Conservation (phyloP, 352 stramenopile genomes). For the Phytopythium ostracodes region DNA sequence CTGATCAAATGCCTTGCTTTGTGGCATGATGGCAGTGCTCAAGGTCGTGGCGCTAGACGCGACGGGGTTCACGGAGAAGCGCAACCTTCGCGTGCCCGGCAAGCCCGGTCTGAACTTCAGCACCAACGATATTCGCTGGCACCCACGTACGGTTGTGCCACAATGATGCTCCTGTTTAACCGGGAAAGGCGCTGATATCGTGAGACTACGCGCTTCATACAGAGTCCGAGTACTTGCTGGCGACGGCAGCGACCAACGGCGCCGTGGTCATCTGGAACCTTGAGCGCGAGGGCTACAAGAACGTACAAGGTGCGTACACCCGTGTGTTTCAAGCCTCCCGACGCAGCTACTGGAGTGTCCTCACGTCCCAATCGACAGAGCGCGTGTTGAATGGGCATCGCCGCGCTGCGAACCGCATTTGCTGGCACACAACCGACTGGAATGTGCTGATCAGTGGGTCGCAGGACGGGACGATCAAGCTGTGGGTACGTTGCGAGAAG, state of each 20-base stretch:
- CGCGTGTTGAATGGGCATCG: conserved; percentile 77
- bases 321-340: no score
- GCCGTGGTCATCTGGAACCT: conserved; percentile 87
- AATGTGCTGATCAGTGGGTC: conserved; percentile 84
- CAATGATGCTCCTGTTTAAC: not conserved
- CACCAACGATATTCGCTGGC: conserved; percentile 88
- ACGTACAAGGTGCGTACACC: conserved; percentile 63
- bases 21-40: conserved; percentile 35
- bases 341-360: not conserved
- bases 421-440: conserved; percentile 77
- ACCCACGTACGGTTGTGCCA: conserved; percentile 50
- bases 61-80: conserved; percentile 75
- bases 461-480: conserved; percentile 85
- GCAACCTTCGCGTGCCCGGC: conserved; percentile 70
- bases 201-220: not conserved
- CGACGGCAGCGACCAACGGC: conserved; percentile 82
- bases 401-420: conserved; percentile 85
- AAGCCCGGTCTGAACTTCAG: conserved; percentile 87
- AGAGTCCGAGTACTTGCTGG: conserved; percentile 83
- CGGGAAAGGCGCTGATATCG: not conserved
- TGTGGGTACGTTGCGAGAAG: conserved; percentile 49
- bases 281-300: conserved; percentile 82
- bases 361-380: conserved; percentile 28
- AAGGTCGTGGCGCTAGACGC: conserved; percentile 82
- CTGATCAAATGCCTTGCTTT: not conserved